A percentile compares a stretch with the other conserved stretches of the same genome.
Conservation (phyloP, 2,329 filamentous ascomycete species). For the Aspergillus glaucus region DNA sequence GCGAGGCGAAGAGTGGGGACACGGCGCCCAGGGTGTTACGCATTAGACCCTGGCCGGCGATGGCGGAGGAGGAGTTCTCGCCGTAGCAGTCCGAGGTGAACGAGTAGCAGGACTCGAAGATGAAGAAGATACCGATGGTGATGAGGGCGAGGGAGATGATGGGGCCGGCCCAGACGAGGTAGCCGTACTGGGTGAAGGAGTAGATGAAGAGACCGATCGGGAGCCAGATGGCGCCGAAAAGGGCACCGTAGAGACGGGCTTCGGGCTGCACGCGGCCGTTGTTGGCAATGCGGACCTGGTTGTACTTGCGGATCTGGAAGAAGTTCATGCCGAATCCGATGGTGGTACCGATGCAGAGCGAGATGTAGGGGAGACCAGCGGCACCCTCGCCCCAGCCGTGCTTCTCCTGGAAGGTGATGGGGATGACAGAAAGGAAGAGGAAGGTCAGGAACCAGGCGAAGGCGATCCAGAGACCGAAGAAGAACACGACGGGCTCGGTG, state of each 20-base stretch:
- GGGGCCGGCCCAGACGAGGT: constrained; percentile 46
- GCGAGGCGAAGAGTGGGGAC: constrained; percentile 46
- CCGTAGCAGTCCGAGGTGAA: constrained; percentile 51
- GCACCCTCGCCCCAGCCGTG: constrained; percentile 48
- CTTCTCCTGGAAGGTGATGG: constrained; percentile 48
- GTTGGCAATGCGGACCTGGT: constrained; percentile 34
- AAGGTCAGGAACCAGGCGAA: constrained; percentile 51
- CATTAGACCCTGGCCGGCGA: constrained; percentile 49
- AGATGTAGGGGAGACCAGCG: constrained; percentile 47
- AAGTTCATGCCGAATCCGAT: constrained; percentile 46
- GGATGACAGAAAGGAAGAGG: constrained; percentile 48
- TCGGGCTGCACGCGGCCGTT: constrained; percentile 35
- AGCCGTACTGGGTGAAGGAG: constrained; percentile 48
- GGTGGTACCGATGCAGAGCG: constrained; percentile 44
- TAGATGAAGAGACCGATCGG: constrained; percentile 49
- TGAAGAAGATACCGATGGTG: constrained; percentile 50
- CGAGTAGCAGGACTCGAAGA: constrained; percentile 37
- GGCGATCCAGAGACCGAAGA: constrained; percentile 47
- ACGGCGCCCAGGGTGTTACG: constrained; percentile 49
- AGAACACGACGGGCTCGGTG: constrained; percentile 46
- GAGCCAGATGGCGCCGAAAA: constrained; percentile 43
- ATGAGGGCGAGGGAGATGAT: constrained; percentile 46
- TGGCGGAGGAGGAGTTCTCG: constrained; percentile 32
- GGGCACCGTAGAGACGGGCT: constrained; percentile 44
- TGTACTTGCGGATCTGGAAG: constrained; percentile 48